Percentiles rank a stretch among this genome's conserved stretches.
These are phyloP conservation scores for Xylogone sp. DNA, from an alignment of 2,329 filamentous ascomycete genomes.

Conservation along the genomic window DNA sequence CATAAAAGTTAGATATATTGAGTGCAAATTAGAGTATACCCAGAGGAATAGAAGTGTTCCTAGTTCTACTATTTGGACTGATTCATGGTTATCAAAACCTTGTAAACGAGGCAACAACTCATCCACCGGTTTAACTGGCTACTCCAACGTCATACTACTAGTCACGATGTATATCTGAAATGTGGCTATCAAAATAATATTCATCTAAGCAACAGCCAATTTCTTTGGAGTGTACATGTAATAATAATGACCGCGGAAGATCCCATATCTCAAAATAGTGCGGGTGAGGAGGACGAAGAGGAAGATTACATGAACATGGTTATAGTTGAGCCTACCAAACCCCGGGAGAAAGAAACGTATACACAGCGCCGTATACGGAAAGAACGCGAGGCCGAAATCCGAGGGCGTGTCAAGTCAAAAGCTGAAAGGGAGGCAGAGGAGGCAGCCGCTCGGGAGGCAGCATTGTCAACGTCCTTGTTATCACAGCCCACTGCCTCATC, in stretches of 20 bases:
- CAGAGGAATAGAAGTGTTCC: too few relatives aligned
- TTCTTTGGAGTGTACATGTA: too few relatives aligned
- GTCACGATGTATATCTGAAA: too few relatives aligned
- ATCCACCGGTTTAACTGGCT: too few relatives aligned
- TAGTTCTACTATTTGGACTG: too few relatives aligned
- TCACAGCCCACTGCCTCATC: constrained; percentile 49
- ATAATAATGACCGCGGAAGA: constrained; percentile 15
- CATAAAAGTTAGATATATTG: neutral
- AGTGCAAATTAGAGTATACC: too few relatives aligned
- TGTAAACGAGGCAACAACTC: too few relatives aligned
- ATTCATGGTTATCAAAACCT: too few relatives aligned
- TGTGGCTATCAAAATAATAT: too few relatives aligned
- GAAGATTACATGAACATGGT: constrained; percentile 98
- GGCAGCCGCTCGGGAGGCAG: constrained; percentile 67
- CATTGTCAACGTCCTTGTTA: constrained; percentile 71
- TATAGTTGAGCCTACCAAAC: constrained; percentile 61
- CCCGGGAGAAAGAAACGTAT: constrained; percentile 54
- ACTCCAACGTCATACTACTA: too few relatives aligned
- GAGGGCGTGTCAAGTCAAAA: constrained; percentile 72
- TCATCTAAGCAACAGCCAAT: too few relatives aligned
- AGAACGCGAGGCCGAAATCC: constrained; percentile 61
- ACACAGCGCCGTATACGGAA: constrained; percentile 45
- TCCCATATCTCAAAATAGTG: constrained; percentile 2
- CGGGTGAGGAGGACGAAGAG: constrained; percentile 52
- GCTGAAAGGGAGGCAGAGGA: constrained; percentile 75